phyloP scores from a whole-genome alignment of 2,329 filamentous ascomycete genomes.

The Penicillium frequentans region DNA sequence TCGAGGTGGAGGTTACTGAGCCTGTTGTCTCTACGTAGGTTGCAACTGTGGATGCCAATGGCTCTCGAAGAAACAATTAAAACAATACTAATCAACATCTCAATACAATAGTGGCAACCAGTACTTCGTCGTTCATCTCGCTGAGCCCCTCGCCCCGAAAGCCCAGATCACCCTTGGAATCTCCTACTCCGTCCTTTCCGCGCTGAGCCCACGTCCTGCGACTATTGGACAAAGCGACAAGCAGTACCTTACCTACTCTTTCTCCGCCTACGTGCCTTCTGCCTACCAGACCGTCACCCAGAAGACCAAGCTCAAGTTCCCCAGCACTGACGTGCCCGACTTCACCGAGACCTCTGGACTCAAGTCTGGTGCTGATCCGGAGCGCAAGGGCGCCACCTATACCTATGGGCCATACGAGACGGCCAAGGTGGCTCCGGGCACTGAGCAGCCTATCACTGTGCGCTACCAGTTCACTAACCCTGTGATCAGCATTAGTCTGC shows the following conservation, averaged over 20 bases:
- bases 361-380: slow-evolving; percentile 66
- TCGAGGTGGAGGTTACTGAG: slow-evolving; percentile 68
- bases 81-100: slow-evolving; percentile 6
- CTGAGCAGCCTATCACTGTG: slow-evolving; percentile 69
- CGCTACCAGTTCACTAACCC: slow-evolving; percentile 97
- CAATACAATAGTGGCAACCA: slow-evolving; percentile 60
- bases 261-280: slow-evolving; percentile 81
- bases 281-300: slow-evolving; percentile 87
- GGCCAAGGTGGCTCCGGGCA: slow-evolving; percentile 70
- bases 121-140: slow-evolving; percentile 82
- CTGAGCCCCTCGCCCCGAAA: slow-evolving; percentile 71
- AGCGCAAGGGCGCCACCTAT: slow-evolving; percentile 80
- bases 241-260: slow-evolving; percentile 83
- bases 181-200: slow-evolving; percentile 75
- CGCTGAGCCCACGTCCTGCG: slow-evolving; percentile 78
- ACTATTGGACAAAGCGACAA: slow-evolving; percentile 79
- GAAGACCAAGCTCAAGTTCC: slow-evolving; percentile 94
- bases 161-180: slow-evolving; percentile 84
- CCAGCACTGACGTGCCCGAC: slow-evolving; percentile 74
- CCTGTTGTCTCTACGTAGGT: slow-evolving; percentile 55
- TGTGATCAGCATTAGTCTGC: slow-evolving; percentile 70
- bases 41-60: slow-evolving; percentile 54
- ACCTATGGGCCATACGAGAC: slow-evolving; percentile 85
- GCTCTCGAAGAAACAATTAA: slow-evolving; percentile 5
- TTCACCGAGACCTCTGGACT: slow-evolving; percentile 70